phyloP scores from a whole-genome alignment of 208 protist genomes.

The Wallacemonas sp. region DNA sequence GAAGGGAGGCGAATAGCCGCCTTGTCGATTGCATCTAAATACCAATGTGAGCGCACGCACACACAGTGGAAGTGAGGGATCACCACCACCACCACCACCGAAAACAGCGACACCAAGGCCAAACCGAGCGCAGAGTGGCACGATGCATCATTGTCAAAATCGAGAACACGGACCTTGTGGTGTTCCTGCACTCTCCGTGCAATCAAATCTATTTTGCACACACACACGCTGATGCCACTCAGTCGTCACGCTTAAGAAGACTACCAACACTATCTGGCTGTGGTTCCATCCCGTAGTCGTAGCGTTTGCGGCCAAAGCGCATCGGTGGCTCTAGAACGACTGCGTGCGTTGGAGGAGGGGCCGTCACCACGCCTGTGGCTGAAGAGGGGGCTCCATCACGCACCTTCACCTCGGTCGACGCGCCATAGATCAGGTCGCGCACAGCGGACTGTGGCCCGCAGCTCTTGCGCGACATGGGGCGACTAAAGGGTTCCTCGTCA shows the following conservation, averaged over 20 bases:
- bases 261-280: conserved; percentile 26
- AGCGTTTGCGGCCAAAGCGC: conserved; percentile 49
- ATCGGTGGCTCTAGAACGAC: conserved; percentile 16
- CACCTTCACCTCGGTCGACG: neutral
- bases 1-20: neutral
- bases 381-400: neutral
- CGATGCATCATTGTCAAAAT: too few species aligned
- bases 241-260: conserved; percentile 21
- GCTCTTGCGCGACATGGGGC: conserved; percentile 47
- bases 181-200: too few species aligned
- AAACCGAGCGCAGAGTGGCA: too few species aligned
- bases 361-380: neutral
- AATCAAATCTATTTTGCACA: too few species aligned
- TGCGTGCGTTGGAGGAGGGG: neutral
- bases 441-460: conserved; percentile 58
- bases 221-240: too few species aligned
- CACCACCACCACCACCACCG: too few species aligned
- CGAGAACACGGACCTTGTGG: too few species aligned
- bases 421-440: conserved; percentile 71
- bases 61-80: too few species aligned
- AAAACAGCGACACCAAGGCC: too few species aligned
- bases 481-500: conserved; percentile 63
- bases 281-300: conserved; percentile 21
- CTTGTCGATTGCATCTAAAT: neutral
- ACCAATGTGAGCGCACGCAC: too few species aligned